These are phyloP conservation scores for Ustilaginoidea virens DNA, from an alignment of 2,329 filamentous ascomycete species.

Conservation along the genomic window DNA sequence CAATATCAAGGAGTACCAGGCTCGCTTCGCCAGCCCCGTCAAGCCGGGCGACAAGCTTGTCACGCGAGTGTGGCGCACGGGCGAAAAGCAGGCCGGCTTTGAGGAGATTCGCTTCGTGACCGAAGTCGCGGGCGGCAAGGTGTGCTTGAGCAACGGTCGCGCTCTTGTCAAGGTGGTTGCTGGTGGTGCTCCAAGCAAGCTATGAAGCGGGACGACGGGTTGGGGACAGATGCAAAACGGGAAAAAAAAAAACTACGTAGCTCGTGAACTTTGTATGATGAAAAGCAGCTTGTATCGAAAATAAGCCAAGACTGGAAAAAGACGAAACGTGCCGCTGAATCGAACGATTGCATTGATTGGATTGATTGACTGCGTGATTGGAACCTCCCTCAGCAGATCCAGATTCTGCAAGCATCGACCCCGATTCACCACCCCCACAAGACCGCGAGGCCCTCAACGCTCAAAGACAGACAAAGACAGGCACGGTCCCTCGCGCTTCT, in stretches of 20 bases:
- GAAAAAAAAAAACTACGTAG: background rate
- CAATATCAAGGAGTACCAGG: conserved; percentile 80
- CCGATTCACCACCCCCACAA: too few relatives aligned
- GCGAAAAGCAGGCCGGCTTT: conserved; percentile 46
- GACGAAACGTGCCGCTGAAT: too few relatives aligned
- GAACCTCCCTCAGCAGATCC: too few relatives aligned
- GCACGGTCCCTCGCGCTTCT: too few relatives aligned
- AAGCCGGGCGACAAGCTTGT: conserved; percentile 70
- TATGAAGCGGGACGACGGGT: conserved; percentile 25
- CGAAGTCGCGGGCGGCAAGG: conserved; percentile 64
- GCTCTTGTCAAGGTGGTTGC: conserved; percentile 57
- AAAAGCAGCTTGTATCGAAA: too few relatives aligned
- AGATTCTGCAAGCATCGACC: too few relatives aligned
- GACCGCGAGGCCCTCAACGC: too few relatives aligned
- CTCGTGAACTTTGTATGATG: too few relatives aligned
- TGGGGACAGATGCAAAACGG: background rate
- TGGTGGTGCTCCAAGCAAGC: conserved; percentile 41
- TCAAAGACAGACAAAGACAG: too few relatives aligned
- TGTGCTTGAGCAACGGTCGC: conserved; percentile 74
- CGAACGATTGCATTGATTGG: too few relatives aligned
- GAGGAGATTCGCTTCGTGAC: conserved; percentile 77
- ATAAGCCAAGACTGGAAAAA: too few relatives aligned
- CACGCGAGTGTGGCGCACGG: conserved; percentile 68
- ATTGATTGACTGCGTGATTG: too few relatives aligned
- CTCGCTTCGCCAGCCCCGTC: conserved; percentile 73